A percentile compares a stretch with the other conserved stretches of the same genome.
phyloP scores from a whole-genome alignment of 1,284 basidiomycete genomes.

The Pseudozyma thailandica region DNA sequence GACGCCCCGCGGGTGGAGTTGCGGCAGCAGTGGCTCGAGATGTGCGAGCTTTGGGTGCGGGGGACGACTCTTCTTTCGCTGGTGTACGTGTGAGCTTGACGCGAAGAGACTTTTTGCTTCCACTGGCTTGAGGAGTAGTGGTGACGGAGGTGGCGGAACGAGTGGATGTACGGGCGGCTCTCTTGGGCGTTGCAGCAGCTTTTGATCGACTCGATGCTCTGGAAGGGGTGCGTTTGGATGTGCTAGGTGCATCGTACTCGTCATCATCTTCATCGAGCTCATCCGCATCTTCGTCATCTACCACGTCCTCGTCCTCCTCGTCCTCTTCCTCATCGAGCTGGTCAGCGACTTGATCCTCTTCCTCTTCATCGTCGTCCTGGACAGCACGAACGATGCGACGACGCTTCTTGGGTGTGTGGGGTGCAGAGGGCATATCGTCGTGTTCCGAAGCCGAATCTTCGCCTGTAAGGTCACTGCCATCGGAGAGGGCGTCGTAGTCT shows the following conservation, averaged over 20 bases:
- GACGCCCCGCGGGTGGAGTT: constrained; percentile 7
- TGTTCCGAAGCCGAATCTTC: constrained; percentile 15
- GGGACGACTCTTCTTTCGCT: constrained; percentile 9
- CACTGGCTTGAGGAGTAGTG: constrained; percentile 9
- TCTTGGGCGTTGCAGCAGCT: constrained; percentile 13
- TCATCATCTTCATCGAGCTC: constrained; percentile 63
- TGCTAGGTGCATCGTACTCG: constrained; percentile 41
- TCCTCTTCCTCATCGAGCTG: constrained; percentile 31
- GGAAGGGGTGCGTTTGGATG: constrained; percentile 7
- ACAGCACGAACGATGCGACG: constrained; percentile 16
- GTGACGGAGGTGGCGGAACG: constrained; percentile 7
- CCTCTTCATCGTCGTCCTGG: constrained; percentile 31
- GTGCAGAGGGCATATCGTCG: constrained; percentile 22
- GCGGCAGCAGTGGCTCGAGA: constrained; percentile 8
- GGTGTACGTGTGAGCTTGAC: constrained; percentile 46
- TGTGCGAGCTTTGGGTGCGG: constrained; percentile 8
- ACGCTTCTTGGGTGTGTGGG: constrained; percentile 36
- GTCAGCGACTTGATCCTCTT: constrained; percentile 33
- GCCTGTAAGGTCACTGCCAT: constrained; percentile 41
- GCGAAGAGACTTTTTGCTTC: constrained; percentile 32
- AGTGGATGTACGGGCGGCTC: constrained; percentile 21
- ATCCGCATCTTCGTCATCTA: constrained; percentile 64
- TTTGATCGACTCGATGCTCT: constrained; percentile 3
- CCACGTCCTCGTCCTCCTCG: constrained; percentile 59
- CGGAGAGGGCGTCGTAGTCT: constrained; percentile 41